Conservation (phyloP, 2,329 filamentous ascomycete species). For the Onygenales sp. region DNA sequence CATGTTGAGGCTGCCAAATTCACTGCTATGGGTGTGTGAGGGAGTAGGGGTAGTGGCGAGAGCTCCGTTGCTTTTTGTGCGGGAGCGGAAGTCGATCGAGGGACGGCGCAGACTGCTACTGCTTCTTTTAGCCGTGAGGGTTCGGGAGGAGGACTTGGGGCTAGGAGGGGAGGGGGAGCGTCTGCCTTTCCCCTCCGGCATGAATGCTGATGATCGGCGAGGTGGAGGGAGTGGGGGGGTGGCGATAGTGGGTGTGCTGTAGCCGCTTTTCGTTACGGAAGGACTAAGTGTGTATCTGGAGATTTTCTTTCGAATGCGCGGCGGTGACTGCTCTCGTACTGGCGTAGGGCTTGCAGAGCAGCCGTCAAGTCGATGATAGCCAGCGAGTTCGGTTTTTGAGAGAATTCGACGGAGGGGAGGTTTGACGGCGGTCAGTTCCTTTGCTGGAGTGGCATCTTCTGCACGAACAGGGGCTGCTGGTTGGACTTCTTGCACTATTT, state of each 20-base stretch:
- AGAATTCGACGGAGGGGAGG: slow-evolving; percentile 77
- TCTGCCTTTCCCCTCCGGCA: slow-evolving; percentile 19
- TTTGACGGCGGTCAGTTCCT: slow-evolving; percentile 46
- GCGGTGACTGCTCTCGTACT: slow-evolving; percentile 38
- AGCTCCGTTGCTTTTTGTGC: slow-evolving; percentile 31
- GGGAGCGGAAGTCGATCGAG: slow-evolving; percentile 42
- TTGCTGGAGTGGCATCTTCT: slow-evolving; percentile 32
- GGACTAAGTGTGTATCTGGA: slow-evolving; percentile 43
- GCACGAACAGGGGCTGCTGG: slow-evolving; percentile 18
- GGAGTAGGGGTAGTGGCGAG: slow-evolving; percentile 13
- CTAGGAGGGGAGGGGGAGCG: slow-evolving; percentile 32
- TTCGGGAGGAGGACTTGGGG: slow-evolving; percentile 21
- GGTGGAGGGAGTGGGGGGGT: slow-evolving; percentile 19
- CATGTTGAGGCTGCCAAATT: slow-evolving; percentile 39
- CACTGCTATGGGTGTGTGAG: slow-evolving; percentile 17
- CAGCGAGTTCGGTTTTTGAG: slow-evolving; percentile 76
- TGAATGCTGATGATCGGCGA: slow-evolving; percentile 22
- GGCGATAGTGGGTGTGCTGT: slow-evolving; percentile 22
- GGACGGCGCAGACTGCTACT: slow-evolving; percentile 32
- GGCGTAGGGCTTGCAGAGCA: slow-evolving; percentile 34
- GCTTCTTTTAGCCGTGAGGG: slow-evolving; percentile 20
- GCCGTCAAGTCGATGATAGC: slow-evolving; percentile 52
- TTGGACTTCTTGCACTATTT: slow-evolving; percentile 19
- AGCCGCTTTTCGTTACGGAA: slow-evolving; percentile 21
- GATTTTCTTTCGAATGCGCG: slow-evolving; percentile 44